These are phyloP conservation scores for Trametes versicolor DNA, from an alignment of 1,284 basidiomycete genomes.

Conservation along the genomic window DNA sequence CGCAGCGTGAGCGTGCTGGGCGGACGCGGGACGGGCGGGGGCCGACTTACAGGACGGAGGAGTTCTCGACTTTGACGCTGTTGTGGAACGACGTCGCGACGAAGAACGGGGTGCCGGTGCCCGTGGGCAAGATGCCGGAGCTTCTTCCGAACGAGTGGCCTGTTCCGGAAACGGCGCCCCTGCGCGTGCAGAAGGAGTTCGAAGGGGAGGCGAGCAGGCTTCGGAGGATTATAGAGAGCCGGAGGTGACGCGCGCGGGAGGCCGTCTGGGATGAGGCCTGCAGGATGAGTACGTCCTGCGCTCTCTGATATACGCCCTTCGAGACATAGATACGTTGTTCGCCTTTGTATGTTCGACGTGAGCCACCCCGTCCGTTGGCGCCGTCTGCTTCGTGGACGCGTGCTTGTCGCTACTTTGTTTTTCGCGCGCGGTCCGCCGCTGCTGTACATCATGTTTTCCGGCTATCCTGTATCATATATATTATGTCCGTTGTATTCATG, in stretches of 20 bases:
- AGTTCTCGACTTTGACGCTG: background rate
- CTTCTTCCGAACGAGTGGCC: background rate
- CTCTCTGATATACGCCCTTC: background rate
- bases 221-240: background rate
- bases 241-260: too few species aligned
- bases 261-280: too few species aligned
- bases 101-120: background rate
- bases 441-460: background rate
- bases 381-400: background rate
- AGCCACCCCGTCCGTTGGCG: background rate
- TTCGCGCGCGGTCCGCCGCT: background rate
- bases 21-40: background rate
- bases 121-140: background rate
- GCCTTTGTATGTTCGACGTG: conserved; percentile 4
- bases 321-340: conserved; percentile 9
- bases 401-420: conserved; percentile 4
- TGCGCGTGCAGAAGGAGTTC: conserved; percentile 1
- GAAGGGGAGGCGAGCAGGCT: too few species aligned
- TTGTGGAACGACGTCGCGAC: background rate
- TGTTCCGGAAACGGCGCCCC: background rate
- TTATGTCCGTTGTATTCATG: background rate
- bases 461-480: background rate
- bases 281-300: background rate
- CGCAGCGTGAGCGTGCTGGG: background rate
- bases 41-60: background rate